phyloP scores from a whole-genome alignment of 2,329 filamentous ascomycete genomes.

The Exophiala calicioides region DNA sequence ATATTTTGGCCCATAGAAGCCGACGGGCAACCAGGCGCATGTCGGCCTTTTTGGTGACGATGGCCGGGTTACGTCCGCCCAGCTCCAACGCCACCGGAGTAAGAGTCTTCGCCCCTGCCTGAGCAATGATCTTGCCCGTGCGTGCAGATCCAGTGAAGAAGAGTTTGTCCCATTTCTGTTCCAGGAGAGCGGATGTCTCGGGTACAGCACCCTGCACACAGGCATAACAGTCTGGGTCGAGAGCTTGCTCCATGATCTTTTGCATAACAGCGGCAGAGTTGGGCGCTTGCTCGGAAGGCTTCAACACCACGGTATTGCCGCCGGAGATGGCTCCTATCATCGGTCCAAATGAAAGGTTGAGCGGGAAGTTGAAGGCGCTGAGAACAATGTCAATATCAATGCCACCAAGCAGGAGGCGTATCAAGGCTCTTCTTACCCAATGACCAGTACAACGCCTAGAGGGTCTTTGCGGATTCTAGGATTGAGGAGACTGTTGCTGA shows the following conservation, averaged over 20 bases:
- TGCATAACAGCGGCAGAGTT: slow-evolving; percentile 75
- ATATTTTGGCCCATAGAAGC: slow-evolving; percentile 82
- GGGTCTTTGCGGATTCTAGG: slow-evolving; percentile 85
- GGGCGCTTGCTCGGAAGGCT: slow-evolving; percentile 83
- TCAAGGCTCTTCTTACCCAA: slow-evolving; percentile 58
- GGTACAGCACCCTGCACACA: slow-evolving; percentile 78
- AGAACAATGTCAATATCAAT: slow-evolving; percentile 13
- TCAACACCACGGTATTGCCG: slow-evolving; percentile 85
- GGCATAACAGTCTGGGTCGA: slow-evolving; percentile 75
- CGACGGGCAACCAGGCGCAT: slow-evolving; percentile 77
- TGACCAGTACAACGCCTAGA: slow-evolving; percentile 77
- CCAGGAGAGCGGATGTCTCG: slow-evolving; percentile 78
- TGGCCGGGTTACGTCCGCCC: slow-evolving; percentile 87
- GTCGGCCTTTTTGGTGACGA: slow-evolving; percentile 82
- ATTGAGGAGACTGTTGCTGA: slow-evolving; percentile 68
- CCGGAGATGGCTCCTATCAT: slow-evolving; percentile 88
- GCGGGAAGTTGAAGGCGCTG: slow-evolving; percentile 87
- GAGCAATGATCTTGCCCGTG: slow-evolving; percentile 83
- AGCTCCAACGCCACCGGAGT: slow-evolving; percentile 89
- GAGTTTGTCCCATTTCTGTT: slow-evolving; percentile 96
- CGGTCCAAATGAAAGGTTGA: slow-evolving; percentile 76
- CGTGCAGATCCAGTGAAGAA: slow-evolving; percentile 83
- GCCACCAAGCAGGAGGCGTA: slow-evolving; percentile 11
- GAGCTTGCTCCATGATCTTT: slow-evolving; percentile 71
- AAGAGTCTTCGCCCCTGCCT: slow-evolving; percentile 84